Evolutionary conservation across 2,329 filamentous ascomycete species (phyloP), one percentile per base, ranked within the genome.

Genomic region (Fusarium nurragi): DNA sequence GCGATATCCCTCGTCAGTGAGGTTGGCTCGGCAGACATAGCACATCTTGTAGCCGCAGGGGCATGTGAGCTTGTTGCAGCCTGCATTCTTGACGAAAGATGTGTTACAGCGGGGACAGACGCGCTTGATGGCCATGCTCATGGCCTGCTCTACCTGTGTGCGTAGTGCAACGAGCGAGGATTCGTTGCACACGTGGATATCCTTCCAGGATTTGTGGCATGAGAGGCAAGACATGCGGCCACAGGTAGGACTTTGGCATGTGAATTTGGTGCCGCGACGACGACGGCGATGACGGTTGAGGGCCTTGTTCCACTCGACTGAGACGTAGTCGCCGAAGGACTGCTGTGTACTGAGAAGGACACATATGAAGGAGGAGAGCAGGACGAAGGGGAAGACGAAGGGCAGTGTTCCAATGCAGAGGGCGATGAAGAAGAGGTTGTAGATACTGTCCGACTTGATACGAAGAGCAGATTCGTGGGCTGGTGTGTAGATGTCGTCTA

Each of bases 21-120:
- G 87, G 71, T 92, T 89, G 68, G 90, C 90, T 37, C 95, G 91
- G 77, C 95, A 99, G 43, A 98, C 88, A 74, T 99, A 99, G 77
- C 95, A 99, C 94, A 98, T 98, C 70, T 91, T 90, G 79, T 98
- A 98, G 10, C 95, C 95, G 77, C 95, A 99, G 16, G 93, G 89
- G 75, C 95, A 98, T 7, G 93, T 94, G 37, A 99, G 84, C 79
- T 98, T 98, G 82, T 99, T 99, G 84, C 95, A 99, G 71, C 95
- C 95, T 23, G 90, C 89, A 8, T 88, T 90, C 77, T 98, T 98
- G 78, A 99, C 92, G 75, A 98, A 98, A 16, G 90, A 92, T 11
- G 94, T 92, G 69, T 92, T 90, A 81, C 95, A 99, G 44, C 90
- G 87, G 10, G 95, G 95, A 75, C 95, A 99, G 11, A 95, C 94